Evolutionary conservation across 345 rosid species (phyloP).

Genomic region (Bruguiera parviflora): DNA sequence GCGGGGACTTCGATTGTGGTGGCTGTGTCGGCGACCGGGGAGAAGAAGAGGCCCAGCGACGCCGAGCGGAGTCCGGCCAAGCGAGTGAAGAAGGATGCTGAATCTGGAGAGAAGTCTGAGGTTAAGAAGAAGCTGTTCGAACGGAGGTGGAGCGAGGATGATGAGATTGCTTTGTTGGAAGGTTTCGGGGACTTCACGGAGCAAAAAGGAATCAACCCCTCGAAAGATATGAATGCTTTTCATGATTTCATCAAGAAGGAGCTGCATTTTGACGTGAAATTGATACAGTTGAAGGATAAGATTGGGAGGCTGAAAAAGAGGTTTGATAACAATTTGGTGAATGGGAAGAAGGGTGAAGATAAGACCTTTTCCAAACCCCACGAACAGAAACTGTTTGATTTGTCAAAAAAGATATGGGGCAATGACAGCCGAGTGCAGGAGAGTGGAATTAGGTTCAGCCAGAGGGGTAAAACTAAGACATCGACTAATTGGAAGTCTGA

Average conservation of each 20-base stretch:
- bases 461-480: neutral
- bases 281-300: conserved; percentile 40
- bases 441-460: neutral
- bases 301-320: conserved; percentile 39
- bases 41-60: too few species aligned
- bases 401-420: conserved; percentile 36
- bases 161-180: conserved; percentile 41
- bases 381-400: conserved; percentile 23
- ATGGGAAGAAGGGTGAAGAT: conserved; percentile 22
- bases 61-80: too few species aligned
- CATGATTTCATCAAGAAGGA: conserved; percentile 38
- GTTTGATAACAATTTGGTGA: conserved; percentile 20
- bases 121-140: too few species aligned
- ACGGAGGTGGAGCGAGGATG: conserved; percentile 35
- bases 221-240: conserved; percentile 35
- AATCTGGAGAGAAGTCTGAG: too few species aligned
- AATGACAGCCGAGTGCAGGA: neutral
- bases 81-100: too few species aligned
- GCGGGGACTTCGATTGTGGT: too few species aligned
- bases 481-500: conserved; percentile 2
- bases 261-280: conserved; percentile 35
- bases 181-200: conserved; percentile 36
- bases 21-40: too few species aligned
- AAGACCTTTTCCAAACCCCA: conserved; percentile 22
- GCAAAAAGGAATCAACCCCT: conserved; percentile 34